A percentile compares a stretch with the other conserved stretches of the same genome.
phyloP scores from a whole-genome alignment of 495 filamentous ascomycete genomes.

The Annulohypoxylon stygium region DNA sequence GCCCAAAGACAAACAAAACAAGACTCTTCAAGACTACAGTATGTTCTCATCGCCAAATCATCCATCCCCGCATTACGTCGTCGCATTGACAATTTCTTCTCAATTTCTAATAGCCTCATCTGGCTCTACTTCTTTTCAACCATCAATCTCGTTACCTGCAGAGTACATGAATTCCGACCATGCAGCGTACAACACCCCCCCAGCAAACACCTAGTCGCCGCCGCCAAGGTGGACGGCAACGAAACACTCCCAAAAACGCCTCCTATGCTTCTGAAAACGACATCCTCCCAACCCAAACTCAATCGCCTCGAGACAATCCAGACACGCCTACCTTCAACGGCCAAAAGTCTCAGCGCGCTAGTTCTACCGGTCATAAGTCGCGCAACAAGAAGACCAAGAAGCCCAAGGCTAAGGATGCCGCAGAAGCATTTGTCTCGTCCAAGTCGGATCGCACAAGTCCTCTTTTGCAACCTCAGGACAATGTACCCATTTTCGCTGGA shows the following conservation, averaged over 20 bases:
- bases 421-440: conserved; percentile 53
- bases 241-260: conserved; percentile 55
- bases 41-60: conserved; percentile 29
- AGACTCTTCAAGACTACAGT: background rate
- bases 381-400: conserved; percentile 50
- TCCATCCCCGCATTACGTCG: conserved; percentile 39
- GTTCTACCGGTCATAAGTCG: conserved; percentile 52
- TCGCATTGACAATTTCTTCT: conserved; percentile 33
- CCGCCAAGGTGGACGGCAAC: conserved; percentile 52
- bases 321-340: conserved; percentile 50
- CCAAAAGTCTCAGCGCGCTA: conserved; percentile 31
- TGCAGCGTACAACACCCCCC: conserved; percentile 47
- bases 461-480: conserved; percentile 47
- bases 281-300: conserved; percentile 47
- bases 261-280: conserved; percentile 66
- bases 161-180: conserved; percentile 45
- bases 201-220: conserved; percentile 59
- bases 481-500: conserved; percentile 81
- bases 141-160: conserved; percentile 13
- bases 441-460: conserved; percentile 56
- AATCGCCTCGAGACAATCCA: conserved; percentile 43
- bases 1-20: conserved; percentile 1
- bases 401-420: conserved; percentile 46
- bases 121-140: conserved; percentile 27
- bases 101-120: conserved; percentile 6